These are phyloP conservation scores for Allantophomopsis lycopodina DNA, from an alignment of 2,329 filamentous ascomycete species.

Conservation along the genomic window DNA sequence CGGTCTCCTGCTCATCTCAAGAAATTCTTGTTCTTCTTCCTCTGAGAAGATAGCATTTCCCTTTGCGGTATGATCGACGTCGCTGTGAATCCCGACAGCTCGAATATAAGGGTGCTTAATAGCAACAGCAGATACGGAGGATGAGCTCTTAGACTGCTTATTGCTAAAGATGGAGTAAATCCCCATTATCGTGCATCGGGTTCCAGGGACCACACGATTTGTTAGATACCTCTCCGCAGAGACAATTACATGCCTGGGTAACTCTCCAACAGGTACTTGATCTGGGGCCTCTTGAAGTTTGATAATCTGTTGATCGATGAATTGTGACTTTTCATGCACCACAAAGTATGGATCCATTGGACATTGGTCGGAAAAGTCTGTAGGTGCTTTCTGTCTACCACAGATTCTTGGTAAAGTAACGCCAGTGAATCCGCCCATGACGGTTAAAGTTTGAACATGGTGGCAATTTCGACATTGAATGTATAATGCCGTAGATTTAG, in stretches of 20 bases:
- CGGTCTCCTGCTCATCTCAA: conserved; percentile 76
- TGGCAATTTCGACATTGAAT: conserved; percentile 84
- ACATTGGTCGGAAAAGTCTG: conserved; percentile 61
- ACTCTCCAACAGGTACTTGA: conserved; percentile 90
- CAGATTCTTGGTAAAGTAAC: conserved; percentile 75
- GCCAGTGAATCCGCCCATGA: conserved; percentile 78
- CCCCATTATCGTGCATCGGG: conserved; percentile 87
- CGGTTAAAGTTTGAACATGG: conserved; percentile 52
- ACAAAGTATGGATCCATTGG: conserved; percentile 94
- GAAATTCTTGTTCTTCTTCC: conserved; percentile 93
- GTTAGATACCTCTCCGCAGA: conserved; percentile 94
- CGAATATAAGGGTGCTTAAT: conserved; percentile 92
- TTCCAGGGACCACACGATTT: conserved; percentile 89
- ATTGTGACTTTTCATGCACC: conserved; percentile 82
- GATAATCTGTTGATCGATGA: conserved; percentile 95
- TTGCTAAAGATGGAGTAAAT: conserved; percentile 97
- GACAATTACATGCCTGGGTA: conserved; percentile 87
- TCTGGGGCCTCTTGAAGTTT: conserved; percentile 97
- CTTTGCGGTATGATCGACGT: conserved; percentile 80
- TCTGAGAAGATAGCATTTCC: conserved; percentile 76
- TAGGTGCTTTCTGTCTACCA: conserved; percentile 44
- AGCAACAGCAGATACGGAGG: conserved; percentile 68
- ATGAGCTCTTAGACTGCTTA: conserved; percentile 69
- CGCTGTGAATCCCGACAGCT: conserved; percentile 82
- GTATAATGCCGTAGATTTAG: conserved; percentile 77